Conservation (phyloP, 139 green algal genomes). For the Asterochloris sp. region DNA sequence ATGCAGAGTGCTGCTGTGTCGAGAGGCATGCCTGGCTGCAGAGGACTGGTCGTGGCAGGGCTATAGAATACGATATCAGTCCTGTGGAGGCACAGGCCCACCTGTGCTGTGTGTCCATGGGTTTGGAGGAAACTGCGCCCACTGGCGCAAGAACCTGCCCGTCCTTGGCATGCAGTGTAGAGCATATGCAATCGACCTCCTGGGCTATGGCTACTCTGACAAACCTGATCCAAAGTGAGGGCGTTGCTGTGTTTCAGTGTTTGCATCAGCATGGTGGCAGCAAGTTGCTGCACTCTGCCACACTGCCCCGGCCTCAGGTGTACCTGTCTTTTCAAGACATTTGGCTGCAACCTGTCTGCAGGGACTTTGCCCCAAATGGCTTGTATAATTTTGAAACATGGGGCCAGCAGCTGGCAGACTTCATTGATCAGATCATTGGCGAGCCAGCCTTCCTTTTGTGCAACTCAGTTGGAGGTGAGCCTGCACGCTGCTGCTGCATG, state of each 20-base stretch:
- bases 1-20: no score
- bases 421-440: constrained; percentile 62
- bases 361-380: constrained; percentile 36
- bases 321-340: no score
- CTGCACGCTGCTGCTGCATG: not conserved
- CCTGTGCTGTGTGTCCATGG: constrained; percentile 79
- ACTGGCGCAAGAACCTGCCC: constrained; percentile 87
- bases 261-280: not conserved
- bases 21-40: constrained; percentile 4
- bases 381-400: constrained; percentile 78
- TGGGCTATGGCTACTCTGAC: constrained; percentile 67
- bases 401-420: constrained; percentile 74
- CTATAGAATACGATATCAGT: constrained; percentile 84
- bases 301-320: no score
- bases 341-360: not conserved
- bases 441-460: constrained; percentile 66
- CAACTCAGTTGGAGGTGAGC: constrained; percentile 86
- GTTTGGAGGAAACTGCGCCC: constrained; percentile 92
- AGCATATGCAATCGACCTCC: constrained; percentile 86
- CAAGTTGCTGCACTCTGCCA: not conserved
- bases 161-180: constrained; percentile 48
- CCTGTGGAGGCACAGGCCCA: constrained; percentile 35
- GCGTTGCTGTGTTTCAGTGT: not conserved
- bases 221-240: constrained; percentile 70
- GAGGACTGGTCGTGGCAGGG: constrained; percentile 77